Conservation (phyloP, 2,329 filamentous ascomycete species). For the Paracoccidioides brasiliensis region DNA sequence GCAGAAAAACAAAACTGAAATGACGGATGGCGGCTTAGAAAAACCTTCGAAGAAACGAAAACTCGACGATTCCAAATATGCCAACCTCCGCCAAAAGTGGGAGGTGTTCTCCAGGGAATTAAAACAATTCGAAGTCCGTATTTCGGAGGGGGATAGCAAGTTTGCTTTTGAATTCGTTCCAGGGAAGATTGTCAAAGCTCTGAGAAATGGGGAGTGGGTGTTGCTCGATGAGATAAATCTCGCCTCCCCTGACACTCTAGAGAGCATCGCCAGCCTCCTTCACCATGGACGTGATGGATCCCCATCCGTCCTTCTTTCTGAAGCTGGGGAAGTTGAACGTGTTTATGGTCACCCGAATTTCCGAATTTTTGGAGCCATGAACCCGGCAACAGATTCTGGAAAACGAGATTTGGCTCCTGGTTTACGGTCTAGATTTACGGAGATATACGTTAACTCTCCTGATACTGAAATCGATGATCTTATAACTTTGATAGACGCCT, state of each 20-base stretch:
- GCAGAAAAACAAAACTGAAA: constrained; percentile 33
- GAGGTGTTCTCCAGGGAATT: constrained; percentile 62
- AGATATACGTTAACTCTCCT: constrained; percentile 85
- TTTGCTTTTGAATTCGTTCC: constrained; percentile 96
- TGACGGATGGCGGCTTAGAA: constrained; percentile 32
- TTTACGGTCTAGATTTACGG: constrained; percentile 82
- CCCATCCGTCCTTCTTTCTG: constrained; percentile 78
- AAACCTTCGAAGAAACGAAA: constrained; percentile 62
- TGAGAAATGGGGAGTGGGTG: constrained; percentile 92
- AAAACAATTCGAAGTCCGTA: constrained; percentile 64
- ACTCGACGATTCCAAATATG: constrained; percentile 40
- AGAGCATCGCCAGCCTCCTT: constrained; percentile 82
- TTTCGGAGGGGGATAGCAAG: constrained; percentile 55
- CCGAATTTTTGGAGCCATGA: constrained; percentile 96
- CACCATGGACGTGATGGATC: constrained; percentile 54
- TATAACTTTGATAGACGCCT: constrained; percentile 74
- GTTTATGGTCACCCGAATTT: constrained; percentile 85
- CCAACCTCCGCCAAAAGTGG: constrained; percentile 58
- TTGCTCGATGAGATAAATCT: constrained; percentile 95
- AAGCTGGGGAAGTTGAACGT: constrained; percentile 85
- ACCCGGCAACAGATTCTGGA: constrained; percentile 91
- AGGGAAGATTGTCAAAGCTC: constrained; percentile 91
- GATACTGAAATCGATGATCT: constrained; percentile 79
- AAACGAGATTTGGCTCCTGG: constrained; percentile 88
- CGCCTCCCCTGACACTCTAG: constrained; percentile 84